Evolutionary conservation across 345 rosid species (phyloP).

Genomic region (Gynandropsis gynandra): DNA sequence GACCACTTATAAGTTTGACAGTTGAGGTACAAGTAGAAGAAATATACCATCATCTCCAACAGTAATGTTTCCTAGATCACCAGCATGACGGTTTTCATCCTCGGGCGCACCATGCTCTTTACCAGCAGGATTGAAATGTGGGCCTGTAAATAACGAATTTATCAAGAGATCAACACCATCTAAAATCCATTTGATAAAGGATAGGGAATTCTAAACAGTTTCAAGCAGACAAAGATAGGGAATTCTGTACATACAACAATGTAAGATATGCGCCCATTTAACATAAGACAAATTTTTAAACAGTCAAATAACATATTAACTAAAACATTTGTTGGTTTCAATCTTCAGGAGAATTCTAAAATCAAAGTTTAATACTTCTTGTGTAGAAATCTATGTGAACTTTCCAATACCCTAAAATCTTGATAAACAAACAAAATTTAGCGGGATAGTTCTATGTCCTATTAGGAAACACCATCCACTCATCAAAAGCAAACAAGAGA

Average conservation of each 20-base stretch:
- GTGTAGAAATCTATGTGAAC: no score
- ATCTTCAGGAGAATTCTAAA: no score
- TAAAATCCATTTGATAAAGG: neutral
- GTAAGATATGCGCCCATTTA: neutral
- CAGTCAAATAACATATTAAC: neutral
- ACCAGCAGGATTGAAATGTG: conserved; percentile 74
- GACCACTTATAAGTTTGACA: conserved; percentile 7
- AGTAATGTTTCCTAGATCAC: conserved; percentile 75
- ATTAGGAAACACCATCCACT: neutral
- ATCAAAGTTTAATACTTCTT: neutral
- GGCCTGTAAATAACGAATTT: conserved; percentile 43
- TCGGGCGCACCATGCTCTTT: conserved; percentile 92
- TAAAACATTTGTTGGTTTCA: no score
- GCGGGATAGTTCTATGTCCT: neutral
- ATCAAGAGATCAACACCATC: neutral
- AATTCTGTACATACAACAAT: no score
- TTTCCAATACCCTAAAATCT: no score
- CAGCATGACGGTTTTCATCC: conserved; percentile 87
- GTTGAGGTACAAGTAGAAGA: conserved; percentile 5
- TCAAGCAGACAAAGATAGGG: no score
- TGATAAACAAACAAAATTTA: neutral
- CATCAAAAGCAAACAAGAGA: neutral
- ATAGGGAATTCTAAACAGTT: neutral
- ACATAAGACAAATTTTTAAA: neutral
- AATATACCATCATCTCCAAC: conserved; percentile 74